Evolutionary conservation across 805 yeast genomes (phyloP).

Genomic region (Sugiyamaella chiloensis): DNA sequence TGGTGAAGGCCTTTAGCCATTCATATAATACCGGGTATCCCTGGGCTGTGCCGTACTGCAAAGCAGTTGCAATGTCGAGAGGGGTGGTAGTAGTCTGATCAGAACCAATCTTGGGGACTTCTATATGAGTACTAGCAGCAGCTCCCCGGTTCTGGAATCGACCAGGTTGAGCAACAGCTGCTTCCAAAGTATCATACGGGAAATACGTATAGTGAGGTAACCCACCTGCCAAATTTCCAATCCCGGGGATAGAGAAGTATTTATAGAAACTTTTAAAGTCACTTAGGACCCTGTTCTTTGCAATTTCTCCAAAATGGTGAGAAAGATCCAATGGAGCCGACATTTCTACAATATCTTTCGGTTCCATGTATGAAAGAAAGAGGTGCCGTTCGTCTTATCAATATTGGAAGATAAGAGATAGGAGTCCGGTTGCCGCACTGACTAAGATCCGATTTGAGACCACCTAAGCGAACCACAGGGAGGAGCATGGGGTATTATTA

Average conservation of each 20-base stretch:
- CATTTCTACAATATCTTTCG: constrained; percentile 1
- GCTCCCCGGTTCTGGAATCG: constrained; percentile 6
- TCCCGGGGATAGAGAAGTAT: constrained; percentile 66
- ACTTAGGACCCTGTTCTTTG: constrained; percentile 68
- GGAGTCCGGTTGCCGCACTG: neutral
- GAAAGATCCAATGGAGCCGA: constrained; percentile 49
- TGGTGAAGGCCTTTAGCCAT: constrained; percentile 69
- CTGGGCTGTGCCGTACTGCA: constrained; percentile 84
- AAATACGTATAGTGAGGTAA: constrained; percentile 86
- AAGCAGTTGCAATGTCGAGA: constrained; percentile 57
- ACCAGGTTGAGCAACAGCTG: constrained; percentile 53
- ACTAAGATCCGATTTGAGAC: no score
- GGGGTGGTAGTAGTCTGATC: constrained; percentile 57
- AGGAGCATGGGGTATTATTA: no score
- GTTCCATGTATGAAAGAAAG: constrained; percentile 7
- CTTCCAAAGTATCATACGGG: constrained; percentile 77
- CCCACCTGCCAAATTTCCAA: constrained; percentile 81
- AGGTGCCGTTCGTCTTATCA: constrained; percentile 5
- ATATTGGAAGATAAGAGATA: neutral
- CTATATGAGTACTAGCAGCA: neutral
- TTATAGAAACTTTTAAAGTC: constrained; percentile 81
- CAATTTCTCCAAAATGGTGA: constrained; percentile 74
- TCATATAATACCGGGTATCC: constrained; percentile 72
- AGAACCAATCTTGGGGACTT: constrained; percentile 38
- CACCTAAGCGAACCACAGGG: no score